Base-by-base conservation (phyloP, 352 stramenopile genomes). In the Thraustotheca clavata region DNA sequence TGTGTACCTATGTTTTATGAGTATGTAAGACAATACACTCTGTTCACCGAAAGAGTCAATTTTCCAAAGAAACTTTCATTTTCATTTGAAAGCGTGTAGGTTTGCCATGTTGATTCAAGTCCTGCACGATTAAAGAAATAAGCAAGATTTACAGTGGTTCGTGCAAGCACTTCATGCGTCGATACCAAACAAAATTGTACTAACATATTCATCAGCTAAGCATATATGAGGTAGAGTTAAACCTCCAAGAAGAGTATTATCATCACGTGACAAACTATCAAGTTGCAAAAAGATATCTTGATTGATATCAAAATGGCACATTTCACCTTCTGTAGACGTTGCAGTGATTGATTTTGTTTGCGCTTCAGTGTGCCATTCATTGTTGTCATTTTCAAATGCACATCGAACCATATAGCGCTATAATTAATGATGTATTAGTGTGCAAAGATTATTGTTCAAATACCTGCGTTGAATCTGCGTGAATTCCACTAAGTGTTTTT, bases 51-150 rank as follows among this genome's bases (percentile, higher is more conserved):
- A 9, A 94, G 69, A 34, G 79, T 67, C 33, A 94, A 57, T 59
- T 94, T 94, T 5, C 85, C 83, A 52, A 91, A 89, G 61, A 91
- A 94, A 46, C 79, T 90, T 52, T 91, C 80, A 49, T 87, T 79
- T 59, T 88, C 81, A 62, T 91, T 94, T 12, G 85, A 78, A 14
- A 94, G 66, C 57, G 91, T 81, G 54, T 88, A 94, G 55, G 72
- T 88, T 54, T 89, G 77, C 26, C 79, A 59, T 46, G 69, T 74
- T 20, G 63, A 69, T 40, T 69, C 72, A 43, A 57, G 63, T 20
- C 69, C 65, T 16, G 49, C 57, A n/a, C 38, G 63, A 60, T 94
- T 94, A 60, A 94, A 71, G 55, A 86, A 87, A n/a, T 67, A 86
- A 24, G 85, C 85, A 11, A 94, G 69, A 54, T 94, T 94, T 22